phyloP scores from a whole-genome alignment of 2,329 filamentous ascomycete genomes.

The Monilinia laxa region DNA sequence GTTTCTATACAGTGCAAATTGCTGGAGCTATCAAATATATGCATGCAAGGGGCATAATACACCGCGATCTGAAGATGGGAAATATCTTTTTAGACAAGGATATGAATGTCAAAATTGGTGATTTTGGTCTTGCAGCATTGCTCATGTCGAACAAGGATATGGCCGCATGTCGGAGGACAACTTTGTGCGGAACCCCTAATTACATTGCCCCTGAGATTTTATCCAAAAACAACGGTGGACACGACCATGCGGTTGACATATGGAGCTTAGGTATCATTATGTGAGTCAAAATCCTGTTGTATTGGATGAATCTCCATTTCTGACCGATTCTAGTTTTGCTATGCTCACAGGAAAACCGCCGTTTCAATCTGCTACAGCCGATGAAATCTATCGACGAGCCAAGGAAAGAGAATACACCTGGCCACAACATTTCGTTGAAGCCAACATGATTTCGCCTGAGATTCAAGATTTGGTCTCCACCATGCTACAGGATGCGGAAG shows the following conservation, averaged over 20 bases:
- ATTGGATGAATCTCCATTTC: slow-evolving; percentile 28
- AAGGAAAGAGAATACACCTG: slow-evolving; percentile 75
- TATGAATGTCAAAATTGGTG: slow-evolving; percentile 98
- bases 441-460: slow-evolving; percentile 70
- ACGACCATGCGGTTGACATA: slow-evolving; percentile 97
- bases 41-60: slow-evolving; percentile 92
- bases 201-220: slow-evolving; percentile 97
- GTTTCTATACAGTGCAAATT: slow-evolving; percentile 91
- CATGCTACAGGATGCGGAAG: slow-evolving; percentile 73
- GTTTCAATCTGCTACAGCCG: slow-evolving; percentile 87
- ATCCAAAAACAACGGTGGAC: slow-evolving; percentile 88
- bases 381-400: slow-evolving; percentile 77
- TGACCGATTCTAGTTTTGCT: slow-evolving; percentile 65
- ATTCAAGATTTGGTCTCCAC: slow-evolving; percentile 75
- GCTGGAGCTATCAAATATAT: slow-evolving; percentile 98
- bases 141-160: slow-evolving; percentile 89
- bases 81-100: slow-evolving; percentile 92
- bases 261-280: slow-evolving; percentile 98
- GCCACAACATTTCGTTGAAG: slow-evolving; percentile 65
- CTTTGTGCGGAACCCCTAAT: slow-evolving; percentile 94
- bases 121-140: slow-evolving; percentile 92
- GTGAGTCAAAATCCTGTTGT: slow-evolving; percentile 48
- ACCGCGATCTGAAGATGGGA: slow-evolving; percentile 95
- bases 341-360: slow-evolving; percentile 96
- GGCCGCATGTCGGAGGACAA: slow-evolving; percentile 78